Evolutionary conservation across 805 yeast species (phyloP), one percentile per base, ranked within the genome.

Genomic region (Metschnikowia reukaufii): DNA sequence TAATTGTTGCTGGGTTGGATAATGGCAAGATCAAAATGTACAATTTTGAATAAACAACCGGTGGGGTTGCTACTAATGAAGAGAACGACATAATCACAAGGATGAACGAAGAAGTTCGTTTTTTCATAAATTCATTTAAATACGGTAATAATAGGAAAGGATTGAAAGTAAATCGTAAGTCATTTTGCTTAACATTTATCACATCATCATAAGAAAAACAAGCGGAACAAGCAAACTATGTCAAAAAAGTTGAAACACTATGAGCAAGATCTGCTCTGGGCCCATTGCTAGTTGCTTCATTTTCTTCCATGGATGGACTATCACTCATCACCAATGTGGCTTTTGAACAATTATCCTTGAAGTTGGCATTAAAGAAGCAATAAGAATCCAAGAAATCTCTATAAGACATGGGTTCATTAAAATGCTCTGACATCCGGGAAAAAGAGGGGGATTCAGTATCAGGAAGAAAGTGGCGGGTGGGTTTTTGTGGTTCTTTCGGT

Each of bases 1-100:
- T 89, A 48, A 83, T 91, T 66, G 96, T 88, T 15, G 88, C 94
- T 47, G 98, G 96, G 3, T 84, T 89, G 52, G 97, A 91, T 51
- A 81, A 80, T 57, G 98, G 98, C 5, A 78, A 78, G 42, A 95
- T 90, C n/a, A 81, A 86, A 55, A 79, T 91, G 82, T 85, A 83
- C 64, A 52, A 50, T 36, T 56, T 51, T 30, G 49, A 44, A 23
- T 42, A 47, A 37, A 16, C 40, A 8, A 23, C n/a, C 6, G n/a
- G 4, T 2, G 17, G 21, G 2, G 10, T 25, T 25, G 10, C 10
- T 25, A 12, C 30, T 25, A n/a, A 25, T 4, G 29, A 13, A 25
- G 29, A 13, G 3, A 6, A 18, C 7, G 15, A 15, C 32, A 27
- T 16, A n/a, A n/a, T n/a, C n/a, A n/a, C n/a, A n/a, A n/a, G n/a